Conservation (phyloP, 2,329 filamentous ascomycete genomes). For the Sporothrix pallida region DNA sequence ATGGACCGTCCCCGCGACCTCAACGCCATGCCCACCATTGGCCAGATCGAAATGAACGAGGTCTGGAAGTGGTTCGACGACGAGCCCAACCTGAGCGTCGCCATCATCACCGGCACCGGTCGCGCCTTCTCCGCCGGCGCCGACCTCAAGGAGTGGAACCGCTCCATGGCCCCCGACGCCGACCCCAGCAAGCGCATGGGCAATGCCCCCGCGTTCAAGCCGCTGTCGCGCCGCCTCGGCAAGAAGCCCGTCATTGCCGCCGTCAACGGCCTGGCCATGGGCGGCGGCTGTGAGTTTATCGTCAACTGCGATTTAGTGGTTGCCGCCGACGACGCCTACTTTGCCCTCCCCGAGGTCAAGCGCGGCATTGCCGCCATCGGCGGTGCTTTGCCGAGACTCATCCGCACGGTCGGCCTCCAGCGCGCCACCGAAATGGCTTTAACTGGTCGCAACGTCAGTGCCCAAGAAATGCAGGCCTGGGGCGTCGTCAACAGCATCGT, state of each 20-base stretch:
- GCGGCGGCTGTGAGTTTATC: slow-evolving; percentile 66
- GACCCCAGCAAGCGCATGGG: slow-evolving; percentile 40
- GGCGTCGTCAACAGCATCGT: slow-evolving; percentile 72
- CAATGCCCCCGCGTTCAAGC: slow-evolving; percentile 42
- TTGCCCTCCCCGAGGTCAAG: slow-evolving; percentile 70
- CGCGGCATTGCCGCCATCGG: slow-evolving; percentile 74
- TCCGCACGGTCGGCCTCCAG: slow-evolving; percentile 71
- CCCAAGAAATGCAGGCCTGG: slow-evolving; percentile 66
- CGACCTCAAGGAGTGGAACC: slow-evolving; percentile 57
- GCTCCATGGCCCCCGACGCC: slow-evolving; percentile 41
- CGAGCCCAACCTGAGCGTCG: slow-evolving; percentile 55
- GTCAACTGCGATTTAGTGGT: slow-evolving; percentile 66
- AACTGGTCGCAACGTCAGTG: slow-evolving; percentile 64
- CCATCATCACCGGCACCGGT: slow-evolving; percentile 58
- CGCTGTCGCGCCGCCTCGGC: slow-evolving; percentile 57
- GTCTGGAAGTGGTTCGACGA: slow-evolving; percentile 61
- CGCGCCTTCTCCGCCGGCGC: slow-evolving; percentile 62
- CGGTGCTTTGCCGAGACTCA: no score
- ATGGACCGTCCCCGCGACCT: slow-evolving; percentile 57
- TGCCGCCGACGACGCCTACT: slow-evolving; percentile 57
- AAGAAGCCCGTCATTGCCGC: slow-evolving; percentile 69
- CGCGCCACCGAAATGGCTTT: slow-evolving; percentile 76
- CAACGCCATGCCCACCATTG: slow-evolving; percentile 53
- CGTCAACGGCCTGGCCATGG: slow-evolving; percentile 66
- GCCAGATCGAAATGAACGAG: slow-evolving; percentile 55